Base-by-base conservation (phyloP, 352 stramenopile species). In the Phytophthora tubulina region DNA sequence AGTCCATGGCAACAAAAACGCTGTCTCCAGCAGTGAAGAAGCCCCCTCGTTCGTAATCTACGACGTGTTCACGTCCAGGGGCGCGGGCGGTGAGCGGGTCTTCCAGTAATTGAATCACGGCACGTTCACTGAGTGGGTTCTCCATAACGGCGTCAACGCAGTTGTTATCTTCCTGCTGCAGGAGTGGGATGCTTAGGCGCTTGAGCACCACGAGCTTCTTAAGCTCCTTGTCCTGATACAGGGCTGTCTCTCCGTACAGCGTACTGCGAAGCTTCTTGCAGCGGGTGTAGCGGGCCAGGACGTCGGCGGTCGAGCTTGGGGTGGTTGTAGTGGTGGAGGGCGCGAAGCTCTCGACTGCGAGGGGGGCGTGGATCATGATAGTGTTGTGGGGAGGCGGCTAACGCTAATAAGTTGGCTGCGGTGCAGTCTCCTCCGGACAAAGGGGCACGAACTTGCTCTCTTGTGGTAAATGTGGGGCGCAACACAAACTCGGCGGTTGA, bases 1-100 rank as follows among this genome's bases (percentile, higher is more conserved):
- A 92, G 50, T 91, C 84, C 75, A 92, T 91, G 38, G 80, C 81
- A 0, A 91, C 70, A 57, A 81, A 89, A 17, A 90, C 59, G 50
- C 76, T 76, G 59, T 84, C 78, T 32, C 74, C 70, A 7, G 63
- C 35, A 7, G 78, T 63, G 49, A 93, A 93, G 61, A 90, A 79
- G 30, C 65, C 62, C 4, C 78, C 60, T 13, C 66, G 50, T 27
- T 84, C 73, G 60, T 87, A 87, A 6, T 58, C 45, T 1, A 92
- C 80, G 31, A 92, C 50, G 65, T 86, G 64, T 21, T 76, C 32
- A 35, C 88, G 81, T 6, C 76, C 75, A 17, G 72, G 72, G 10
- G 51, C 64, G 31, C 69, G 69, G 8, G 67, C 44, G 4, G 49
- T 59, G 1, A 78, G 30, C 7, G 64, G 64, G 48, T 78, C 71